Evolutionary conservation across 192 early-diverging fungal species (phyloP).

Genomic region (Coemansia umbellata): DNA sequence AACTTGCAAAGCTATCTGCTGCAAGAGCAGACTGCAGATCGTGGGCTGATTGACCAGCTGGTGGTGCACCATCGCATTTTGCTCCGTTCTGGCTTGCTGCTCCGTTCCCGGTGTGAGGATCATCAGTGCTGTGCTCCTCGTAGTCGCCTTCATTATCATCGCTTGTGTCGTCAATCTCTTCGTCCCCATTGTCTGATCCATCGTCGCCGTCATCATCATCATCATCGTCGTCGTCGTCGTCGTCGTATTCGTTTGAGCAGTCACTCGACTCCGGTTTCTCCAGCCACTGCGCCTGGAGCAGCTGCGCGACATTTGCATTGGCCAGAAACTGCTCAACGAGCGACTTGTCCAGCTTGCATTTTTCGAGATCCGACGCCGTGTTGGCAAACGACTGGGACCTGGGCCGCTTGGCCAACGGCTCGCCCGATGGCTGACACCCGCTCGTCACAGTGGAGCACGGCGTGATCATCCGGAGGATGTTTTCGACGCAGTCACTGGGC

Average conservation of each 20-base stretch:
- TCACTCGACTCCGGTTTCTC: background rate
- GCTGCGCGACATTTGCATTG: constrained; percentile 11
- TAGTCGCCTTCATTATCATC: background rate
- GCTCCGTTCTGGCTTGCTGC: background rate
- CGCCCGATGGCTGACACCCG: background rate
- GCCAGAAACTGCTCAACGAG: constrained; percentile 35
- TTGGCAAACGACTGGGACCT: constrained; percentile 16
- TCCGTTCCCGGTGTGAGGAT: background rate
- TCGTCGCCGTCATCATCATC: constrained; percentile 10
- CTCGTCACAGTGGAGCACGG: background rate
- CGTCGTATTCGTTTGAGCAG: constrained; percentile 12
- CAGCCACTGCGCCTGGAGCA: constrained; percentile 25
- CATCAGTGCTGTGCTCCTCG: background rate
- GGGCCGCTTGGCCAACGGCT: constrained; percentile 30
- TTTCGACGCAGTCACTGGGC: background rate
- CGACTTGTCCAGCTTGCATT: constrained; percentile 4
- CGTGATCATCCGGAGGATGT: no score
- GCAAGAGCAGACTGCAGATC: no score
- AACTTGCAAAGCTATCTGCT: no score
- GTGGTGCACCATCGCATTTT: no score
- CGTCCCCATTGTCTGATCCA: background rate
- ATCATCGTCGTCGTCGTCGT: constrained; percentile 16
- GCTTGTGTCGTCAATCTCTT: constrained; percentile 11
- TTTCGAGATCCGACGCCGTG: background rate
- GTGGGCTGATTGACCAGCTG: no score